phyloP scores from a whole-genome alignment of 345 rosid species.

The Nasturtium officinale region DNA sequence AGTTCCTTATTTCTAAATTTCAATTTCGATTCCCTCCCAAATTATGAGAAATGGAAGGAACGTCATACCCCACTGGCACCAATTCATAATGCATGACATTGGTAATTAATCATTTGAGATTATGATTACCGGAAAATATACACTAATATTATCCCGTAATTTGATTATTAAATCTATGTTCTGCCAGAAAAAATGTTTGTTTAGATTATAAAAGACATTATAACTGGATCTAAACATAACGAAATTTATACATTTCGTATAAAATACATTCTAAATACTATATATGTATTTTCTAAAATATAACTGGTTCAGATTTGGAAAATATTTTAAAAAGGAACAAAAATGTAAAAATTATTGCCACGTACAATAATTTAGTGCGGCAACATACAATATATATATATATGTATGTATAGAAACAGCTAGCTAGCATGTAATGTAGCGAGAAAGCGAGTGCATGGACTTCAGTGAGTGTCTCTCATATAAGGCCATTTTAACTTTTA shows the following conservation, averaged over 20 bases:
- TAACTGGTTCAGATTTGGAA: background rate
- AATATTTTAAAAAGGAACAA: background rate
- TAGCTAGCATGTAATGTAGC: constrained; percentile 43
- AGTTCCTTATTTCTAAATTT: constrained; percentile 32
- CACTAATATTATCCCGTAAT: too few species aligned
- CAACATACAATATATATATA: background rate
- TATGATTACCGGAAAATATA: background rate
- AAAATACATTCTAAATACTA: too few species aligned
- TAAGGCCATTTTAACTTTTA: constrained; percentile 41
- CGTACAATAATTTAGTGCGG: constrained; percentile 1
- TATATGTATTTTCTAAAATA: too few species aligned
- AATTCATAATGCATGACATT: constrained; percentile 33
- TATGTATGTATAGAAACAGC: constrained; percentile 28
- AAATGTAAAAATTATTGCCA: background rate
- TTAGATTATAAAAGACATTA: too few species aligned
- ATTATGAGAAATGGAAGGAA: constrained; percentile 22
- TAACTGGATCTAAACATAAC: too few species aligned
- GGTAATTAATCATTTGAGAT: constrained; percentile 31
- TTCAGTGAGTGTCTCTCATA: constrained; percentile 43
- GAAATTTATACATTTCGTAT: too few species aligned
- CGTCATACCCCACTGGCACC: constrained; percentile 29
- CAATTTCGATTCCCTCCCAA: constrained; percentile 36
- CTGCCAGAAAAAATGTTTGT: too few species aligned
- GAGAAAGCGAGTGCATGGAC: constrained; percentile 47
- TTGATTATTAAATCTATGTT: too few species aligned